These are phyloP conservation scores for Lepidium sativum DNA, from an alignment of 345 rosid species.

Conservation along the genomic window DNA sequence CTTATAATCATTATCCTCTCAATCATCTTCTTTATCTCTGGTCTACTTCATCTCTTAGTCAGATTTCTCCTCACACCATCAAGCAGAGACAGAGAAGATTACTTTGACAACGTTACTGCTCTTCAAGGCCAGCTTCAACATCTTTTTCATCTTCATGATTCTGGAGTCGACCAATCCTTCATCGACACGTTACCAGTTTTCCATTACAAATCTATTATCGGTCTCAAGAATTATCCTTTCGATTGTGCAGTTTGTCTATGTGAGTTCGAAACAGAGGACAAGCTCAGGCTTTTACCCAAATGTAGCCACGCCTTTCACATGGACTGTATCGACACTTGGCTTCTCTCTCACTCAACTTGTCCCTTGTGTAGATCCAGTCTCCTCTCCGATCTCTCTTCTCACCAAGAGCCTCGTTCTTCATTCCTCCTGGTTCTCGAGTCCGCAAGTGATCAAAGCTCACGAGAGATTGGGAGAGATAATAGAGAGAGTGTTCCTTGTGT, in stretches of 20 bases:
- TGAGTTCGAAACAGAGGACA: slow-evolving; percentile 84
- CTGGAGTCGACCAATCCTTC: slow-evolving; percentile 94
- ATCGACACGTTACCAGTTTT: slow-evolving; percentile 94
- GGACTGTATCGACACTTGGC: slow-evolving; percentile 99
- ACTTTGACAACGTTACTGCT: slow-evolving; percentile 52
- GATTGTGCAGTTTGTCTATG: slow-evolving; percentile 98
- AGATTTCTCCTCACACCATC: slow-evolving; percentile 66
- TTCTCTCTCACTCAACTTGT: slow-evolving; percentile 96
- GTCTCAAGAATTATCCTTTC: slow-evolving; percentile 54
- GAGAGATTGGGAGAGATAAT: slow-evolving; percentile 46
- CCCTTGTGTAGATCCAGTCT: slow-evolving; percentile 84
- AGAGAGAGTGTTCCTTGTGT: slow-evolving; percentile 32
- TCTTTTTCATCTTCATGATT: slow-evolving; percentile 88
- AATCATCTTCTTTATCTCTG: slow-evolving; percentile 78
- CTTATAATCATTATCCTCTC: slow-evolving; percentile 82
- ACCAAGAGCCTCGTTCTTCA: slow-evolving; percentile 44
- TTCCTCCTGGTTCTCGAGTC: slow-evolving; percentile 82
- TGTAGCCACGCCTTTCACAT: slow-evolving; percentile 97
- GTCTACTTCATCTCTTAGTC: slow-evolving; percentile 79
- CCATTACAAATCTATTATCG: slow-evolving; percentile 71
- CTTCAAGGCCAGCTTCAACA: slow-evolving; percentile 97
- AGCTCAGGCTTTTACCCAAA: slow-evolving; percentile 90
- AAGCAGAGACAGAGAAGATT: slow-evolving; percentile 58
- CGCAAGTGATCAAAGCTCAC: slow-evolving; percentile 68
- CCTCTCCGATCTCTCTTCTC: slow-evolving; percentile 56